These are phyloP conservation scores for Lasiosphaeris hirsuta DNA, from an alignment of 495 filamentous ascomycete genomes.

Conservation along the genomic window DNA sequence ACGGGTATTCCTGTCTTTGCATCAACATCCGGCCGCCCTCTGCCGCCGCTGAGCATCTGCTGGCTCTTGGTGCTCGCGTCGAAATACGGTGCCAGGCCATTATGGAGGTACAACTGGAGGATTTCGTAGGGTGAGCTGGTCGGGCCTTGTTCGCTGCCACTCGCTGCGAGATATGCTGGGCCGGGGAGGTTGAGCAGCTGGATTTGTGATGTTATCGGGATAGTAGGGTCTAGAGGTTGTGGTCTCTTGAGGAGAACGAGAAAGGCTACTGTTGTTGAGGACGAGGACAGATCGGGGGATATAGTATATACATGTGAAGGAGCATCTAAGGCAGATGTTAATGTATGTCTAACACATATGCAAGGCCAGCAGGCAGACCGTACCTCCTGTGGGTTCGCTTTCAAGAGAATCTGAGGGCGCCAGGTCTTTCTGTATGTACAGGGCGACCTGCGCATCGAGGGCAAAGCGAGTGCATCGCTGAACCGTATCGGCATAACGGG, in stretches of 20 bases:
- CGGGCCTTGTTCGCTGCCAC: slow-evolving; percentile 61
- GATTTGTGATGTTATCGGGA: slow-evolving; percentile 79
- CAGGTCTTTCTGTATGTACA: slow-evolving; percentile 88
- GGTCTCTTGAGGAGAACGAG: slow-evolving; percentile 88
- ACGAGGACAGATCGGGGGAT: slow-evolving; percentile 74
- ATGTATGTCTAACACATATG: not conserved
- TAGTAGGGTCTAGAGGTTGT: slow-evolving; percentile 72
- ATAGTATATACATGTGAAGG: slow-evolving; percentile 68
- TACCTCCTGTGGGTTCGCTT: slow-evolving; percentile 34
- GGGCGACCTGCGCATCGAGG: slow-evolving; percentile 74
- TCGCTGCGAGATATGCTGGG: slow-evolving; percentile 58
- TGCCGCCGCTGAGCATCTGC: slow-evolving; percentile 59
- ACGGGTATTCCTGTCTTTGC: slow-evolving; percentile 93
- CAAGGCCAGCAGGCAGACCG: not conserved
- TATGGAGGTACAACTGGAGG: slow-evolving; percentile 81
- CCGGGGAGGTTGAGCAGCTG: slow-evolving; percentile 90
- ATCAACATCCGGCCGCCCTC: slow-evolving; percentile 75
- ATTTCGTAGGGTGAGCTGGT: slow-evolving; percentile 85
- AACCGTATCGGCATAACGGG: slow-evolving; percentile 69
- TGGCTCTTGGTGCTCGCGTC: slow-evolving; percentile 89
- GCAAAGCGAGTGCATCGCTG: slow-evolving; percentile 87
- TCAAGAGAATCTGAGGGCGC: slow-evolving; percentile 39
- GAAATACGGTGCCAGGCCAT: slow-evolving; percentile 88
- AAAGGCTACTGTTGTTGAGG: slow-evolving; percentile 73
- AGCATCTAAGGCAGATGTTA: slow-evolving; percentile 25